Percentiles rank a stretch among this genome's conserved stretches.
These are phyloP conservation scores for Monosporascus ibericus DNA, from an alignment of 2,329 filamentous ascomycete genomes.

Conservation along the genomic window DNA sequence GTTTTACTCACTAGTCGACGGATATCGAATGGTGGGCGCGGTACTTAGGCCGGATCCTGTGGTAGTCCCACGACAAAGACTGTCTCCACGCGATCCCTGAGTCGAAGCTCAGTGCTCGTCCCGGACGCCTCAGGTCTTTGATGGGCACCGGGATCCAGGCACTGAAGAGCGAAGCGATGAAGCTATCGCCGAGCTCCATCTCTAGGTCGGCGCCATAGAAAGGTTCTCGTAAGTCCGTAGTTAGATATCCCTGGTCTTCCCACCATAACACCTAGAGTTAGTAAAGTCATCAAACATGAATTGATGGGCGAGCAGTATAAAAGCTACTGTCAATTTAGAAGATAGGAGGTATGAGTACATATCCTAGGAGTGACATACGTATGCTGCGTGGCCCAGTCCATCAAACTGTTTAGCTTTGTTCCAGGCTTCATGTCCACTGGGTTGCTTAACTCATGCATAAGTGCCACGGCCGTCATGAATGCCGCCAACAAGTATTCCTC, in stretches of 20 bases:
- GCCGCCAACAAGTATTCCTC: conserved; percentile 29
- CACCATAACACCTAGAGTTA: conserved; percentile 19
- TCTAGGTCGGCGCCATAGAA: conserved; percentile 29
- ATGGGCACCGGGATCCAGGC: conserved; percentile 27
- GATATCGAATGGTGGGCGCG: conserved; percentile 27
- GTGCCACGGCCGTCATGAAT: conserved; percentile 27
- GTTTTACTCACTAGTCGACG: conserved; percentile 22
- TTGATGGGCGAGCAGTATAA: background rate
- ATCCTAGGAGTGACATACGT: background rate
- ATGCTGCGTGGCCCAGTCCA: background rate
- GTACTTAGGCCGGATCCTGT: conserved; percentile 24
- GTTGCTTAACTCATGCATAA: conserved; percentile 28
- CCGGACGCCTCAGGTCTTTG: conserved; percentile 5
- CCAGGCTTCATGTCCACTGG: background rate
- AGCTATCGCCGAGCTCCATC: conserved; percentile 31
- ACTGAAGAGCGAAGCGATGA: conserved; percentile 28
- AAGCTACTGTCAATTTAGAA: background rate
- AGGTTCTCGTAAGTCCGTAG: conserved; percentile 22
- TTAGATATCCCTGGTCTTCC: conserved; percentile 23
- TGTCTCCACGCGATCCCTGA: conserved; percentile 27
- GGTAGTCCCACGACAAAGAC: conserved; percentile 25
- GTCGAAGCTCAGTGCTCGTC: conserved; percentile 16
- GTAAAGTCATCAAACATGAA: background rate
- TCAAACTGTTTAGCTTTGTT: background rate
- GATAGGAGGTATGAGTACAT: background rate